phyloP scores from a whole-genome alignment of 176 grass and related monocot species.

The sorghum (Sorghum bicolor) region DNA sequence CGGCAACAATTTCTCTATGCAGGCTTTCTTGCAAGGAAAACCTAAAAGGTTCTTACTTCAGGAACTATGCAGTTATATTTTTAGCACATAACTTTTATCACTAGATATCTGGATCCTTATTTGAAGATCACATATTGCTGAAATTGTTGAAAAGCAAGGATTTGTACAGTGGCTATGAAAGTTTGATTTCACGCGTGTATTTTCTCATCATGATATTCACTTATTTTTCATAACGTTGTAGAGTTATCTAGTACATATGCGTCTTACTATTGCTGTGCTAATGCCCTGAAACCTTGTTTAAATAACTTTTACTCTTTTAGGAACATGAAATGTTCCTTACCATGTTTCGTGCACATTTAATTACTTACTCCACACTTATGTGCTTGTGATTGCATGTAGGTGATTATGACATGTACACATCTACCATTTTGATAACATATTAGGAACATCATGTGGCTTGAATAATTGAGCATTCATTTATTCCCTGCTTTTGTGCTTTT shows the following conservation, averaged over 20 bases:
- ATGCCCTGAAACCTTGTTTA: neutral
- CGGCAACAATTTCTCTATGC: slow-evolving; percentile 37
- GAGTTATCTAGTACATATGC: neutral
- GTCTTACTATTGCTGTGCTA: neutral
- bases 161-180: neutral
- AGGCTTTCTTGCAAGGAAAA: slow-evolving; percentile 73
- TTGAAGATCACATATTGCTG: neutral
- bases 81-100: neutral
- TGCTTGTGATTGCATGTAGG: neutral
- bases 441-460: neutral
- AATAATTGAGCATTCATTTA: neutral
- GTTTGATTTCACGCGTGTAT: neutral
- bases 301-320: neutral
- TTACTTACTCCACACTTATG: neutral
- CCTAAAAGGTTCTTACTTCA: slow-evolving; percentile 54
- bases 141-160: neutral
- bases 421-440: neutral
- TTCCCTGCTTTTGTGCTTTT: slow-evolving; percentile 12
- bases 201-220: slow-evolving; percentile 12
- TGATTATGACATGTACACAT: neutral
- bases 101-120: neutral
- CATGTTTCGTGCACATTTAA: slow-evolving; percentile 1
- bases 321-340: slow-evolving; percentile 3
- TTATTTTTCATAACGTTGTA: neutral
- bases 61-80: slow-evolving; percentile 7